phyloP scores from a whole-genome alignment of 2,329 filamentous ascomycete species.

The Ophiocordyceps australis region DNA sequence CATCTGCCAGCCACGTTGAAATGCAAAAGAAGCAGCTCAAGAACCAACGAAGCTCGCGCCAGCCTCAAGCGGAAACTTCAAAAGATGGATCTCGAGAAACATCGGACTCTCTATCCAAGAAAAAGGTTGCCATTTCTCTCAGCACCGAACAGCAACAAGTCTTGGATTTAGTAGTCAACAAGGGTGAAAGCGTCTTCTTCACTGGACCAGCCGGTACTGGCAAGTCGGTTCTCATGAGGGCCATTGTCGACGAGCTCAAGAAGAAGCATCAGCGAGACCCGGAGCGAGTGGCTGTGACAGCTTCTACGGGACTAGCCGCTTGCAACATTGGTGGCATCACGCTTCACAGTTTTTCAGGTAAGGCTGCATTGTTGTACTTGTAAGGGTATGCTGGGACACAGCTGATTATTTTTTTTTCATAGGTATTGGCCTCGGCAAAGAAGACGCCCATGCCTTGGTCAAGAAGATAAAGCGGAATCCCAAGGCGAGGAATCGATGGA shows the following conservation, averaged over 20 bases:
- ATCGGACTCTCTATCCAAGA: conserved; percentile 13
- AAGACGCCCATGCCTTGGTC: conserved; percentile 59
- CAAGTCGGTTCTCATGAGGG: conserved; percentile 87
- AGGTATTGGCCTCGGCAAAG: conserved; percentile 79
- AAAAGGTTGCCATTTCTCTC: conserved; percentile 43
- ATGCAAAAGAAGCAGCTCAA: conserved; percentile 60
- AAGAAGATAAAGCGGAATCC: conserved; percentile 81
- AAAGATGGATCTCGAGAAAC: conserved; percentile 22
- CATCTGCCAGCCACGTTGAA: conserved; percentile 55
- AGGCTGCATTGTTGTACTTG: neutral
- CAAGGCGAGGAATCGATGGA: conserved; percentile 79
- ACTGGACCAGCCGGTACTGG: conserved; percentile 92
- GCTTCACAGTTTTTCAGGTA: conserved; percentile 81
- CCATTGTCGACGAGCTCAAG: conserved; percentile 70
- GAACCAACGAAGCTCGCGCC: conserved; percentile 28
- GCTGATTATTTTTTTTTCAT: neutral
- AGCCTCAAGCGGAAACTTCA: conserved; percentile 17
- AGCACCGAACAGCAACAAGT: conserved; percentile 79
- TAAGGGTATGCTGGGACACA: too few relatives aligned
- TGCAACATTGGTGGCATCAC: conserved; percentile 96
- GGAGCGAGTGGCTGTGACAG: conserved; percentile 80
- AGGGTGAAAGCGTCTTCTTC: conserved; percentile 85
- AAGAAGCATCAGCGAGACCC: conserved; percentile 59
- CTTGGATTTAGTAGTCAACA: conserved; percentile 61
- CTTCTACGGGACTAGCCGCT: conserved; percentile 86